Conservation (phyloP, 2,329 filamentous ascomycete genomes). For the Escovopsis sp. region DNA sequence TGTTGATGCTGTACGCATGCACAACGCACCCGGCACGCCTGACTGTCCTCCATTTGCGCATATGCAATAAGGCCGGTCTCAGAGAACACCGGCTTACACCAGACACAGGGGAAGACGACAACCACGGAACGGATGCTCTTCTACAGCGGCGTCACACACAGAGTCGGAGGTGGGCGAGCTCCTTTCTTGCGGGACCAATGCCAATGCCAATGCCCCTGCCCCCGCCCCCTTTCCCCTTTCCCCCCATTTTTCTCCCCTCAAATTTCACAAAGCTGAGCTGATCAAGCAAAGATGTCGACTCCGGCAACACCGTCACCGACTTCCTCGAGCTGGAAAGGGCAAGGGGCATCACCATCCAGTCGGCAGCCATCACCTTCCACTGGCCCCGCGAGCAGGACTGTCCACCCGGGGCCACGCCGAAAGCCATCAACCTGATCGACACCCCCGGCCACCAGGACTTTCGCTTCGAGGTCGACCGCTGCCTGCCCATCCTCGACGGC, state of each 20-base stretch:
- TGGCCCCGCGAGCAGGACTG: slow-evolving; percentile 55
- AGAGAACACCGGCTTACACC: not conserved
- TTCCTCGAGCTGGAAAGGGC: slow-evolving; percentile 87
- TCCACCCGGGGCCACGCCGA: slow-evolving; percentile 26
- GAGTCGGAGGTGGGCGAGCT: slow-evolving; percentile 56
- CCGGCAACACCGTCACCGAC: slow-evolving; percentile 93
- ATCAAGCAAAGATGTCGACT: slow-evolving; percentile 55
- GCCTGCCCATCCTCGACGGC: slow-evolving; percentile 73
- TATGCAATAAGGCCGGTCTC: too few relatives aligned
- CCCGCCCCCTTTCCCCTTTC: too few relatives aligned
- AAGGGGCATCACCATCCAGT: slow-evolving; percentile 93
- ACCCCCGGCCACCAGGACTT: slow-evolving; percentile 96
- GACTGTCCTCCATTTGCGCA: too few relatives aligned
- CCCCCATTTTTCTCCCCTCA: too few relatives aligned
- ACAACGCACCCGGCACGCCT: slow-evolving; percentile 20
- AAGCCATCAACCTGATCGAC: slow-evolving; percentile 84
- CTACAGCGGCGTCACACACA: slow-evolving; percentile 76
- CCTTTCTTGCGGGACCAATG: not conserved
- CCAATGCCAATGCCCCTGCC: too few relatives aligned
- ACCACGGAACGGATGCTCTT: slow-evolving; percentile 99
- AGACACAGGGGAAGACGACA: slow-evolving; percentile 68
- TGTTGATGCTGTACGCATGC: slow-evolving; percentile 82
- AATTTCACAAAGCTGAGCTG: slow-evolving; percentile 1
- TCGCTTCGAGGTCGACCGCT: slow-evolving; percentile 88
- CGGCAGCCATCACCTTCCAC: slow-evolving; percentile 84